phyloP scores from a whole-genome alignment of 78 protist species.

The Planoprotostelium fungivorum region DNA sequence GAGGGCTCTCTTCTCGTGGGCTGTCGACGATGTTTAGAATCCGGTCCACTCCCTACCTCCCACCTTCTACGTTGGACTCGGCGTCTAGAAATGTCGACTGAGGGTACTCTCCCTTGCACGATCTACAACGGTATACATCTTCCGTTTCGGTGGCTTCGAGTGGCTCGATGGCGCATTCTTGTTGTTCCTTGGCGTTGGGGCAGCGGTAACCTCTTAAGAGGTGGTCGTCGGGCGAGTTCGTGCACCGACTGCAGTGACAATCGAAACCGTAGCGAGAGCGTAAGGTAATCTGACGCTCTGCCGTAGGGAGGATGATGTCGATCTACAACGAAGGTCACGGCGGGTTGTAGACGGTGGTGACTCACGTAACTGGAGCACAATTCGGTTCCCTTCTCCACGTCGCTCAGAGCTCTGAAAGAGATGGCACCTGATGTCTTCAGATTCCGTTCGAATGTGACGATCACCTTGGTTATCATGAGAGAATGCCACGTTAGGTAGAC shows the following conservation, averaged over 20 bases:
- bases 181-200: background rate
- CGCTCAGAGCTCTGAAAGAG: background rate
- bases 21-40: background rate
- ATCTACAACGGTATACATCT: background rate
- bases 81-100: background rate
- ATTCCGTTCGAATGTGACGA: too few species aligned
- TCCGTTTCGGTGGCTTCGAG: background rate
- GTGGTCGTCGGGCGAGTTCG: background rate
- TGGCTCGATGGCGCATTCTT: background rate
- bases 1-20: background rate
- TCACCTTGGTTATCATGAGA: background rate
- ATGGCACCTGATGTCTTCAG: too few species aligned
- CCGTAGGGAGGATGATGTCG: background rate
- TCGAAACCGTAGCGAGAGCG: background rate
- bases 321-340: too few species aligned
- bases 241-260: background rate
- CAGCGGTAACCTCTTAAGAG: background rate
- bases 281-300: background rate
- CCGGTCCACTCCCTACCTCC: background rate
- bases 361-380: background rate
- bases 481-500: background rate
- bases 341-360: background rate
- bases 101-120: background rate
- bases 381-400: background rate
- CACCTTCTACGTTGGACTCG: background rate